Conservation (phyloP, 768 basidiomycete species). For the Cantharellus cinnabarinus region DNA sequence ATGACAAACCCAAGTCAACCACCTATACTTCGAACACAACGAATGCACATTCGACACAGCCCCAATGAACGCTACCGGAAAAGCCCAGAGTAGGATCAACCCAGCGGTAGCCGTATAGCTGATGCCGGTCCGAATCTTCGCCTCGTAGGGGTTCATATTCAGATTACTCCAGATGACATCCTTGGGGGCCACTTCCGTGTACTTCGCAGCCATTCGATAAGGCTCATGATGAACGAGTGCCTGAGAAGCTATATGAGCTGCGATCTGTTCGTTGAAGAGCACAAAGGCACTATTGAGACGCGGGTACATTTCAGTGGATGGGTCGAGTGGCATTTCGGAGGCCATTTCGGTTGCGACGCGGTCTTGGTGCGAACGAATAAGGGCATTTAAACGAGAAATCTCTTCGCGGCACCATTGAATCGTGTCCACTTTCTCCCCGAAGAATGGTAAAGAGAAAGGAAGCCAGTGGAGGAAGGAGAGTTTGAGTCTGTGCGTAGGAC, state of each 20-base stretch:
- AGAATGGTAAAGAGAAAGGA: constrained; percentile 38
- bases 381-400: constrained; percentile 24
- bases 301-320: constrained; percentile 28
- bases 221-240: constrained; percentile 59
- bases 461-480: constrained; percentile 20
- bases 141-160: constrained; percentile 74
- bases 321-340: constrained; percentile 4
- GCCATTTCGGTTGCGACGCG: background rate
- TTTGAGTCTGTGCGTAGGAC: constrained; percentile 60
- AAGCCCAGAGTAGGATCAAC: constrained; percentile 71
- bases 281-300: constrained; percentile 61
- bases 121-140: constrained; percentile 39
- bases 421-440: constrained; percentile 79
- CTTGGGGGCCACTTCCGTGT: constrained; percentile 63
- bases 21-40: constrained; percentile 40
- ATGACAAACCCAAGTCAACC: constrained; percentile 70
- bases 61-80: constrained; percentile 80
- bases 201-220: constrained; percentile 56
- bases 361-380: constrained; percentile 1
- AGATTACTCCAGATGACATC: constrained; percentile 91
- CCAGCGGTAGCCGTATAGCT: constrained; percentile 60
- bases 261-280: constrained; percentile 80
- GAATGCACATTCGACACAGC: constrained; percentile 29
- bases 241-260: constrained; percentile 74
- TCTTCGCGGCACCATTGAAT: constrained; percentile 77